Percentiles rank a stretch among this genome's conserved stretches.
Conservation (phyloP, 805 yeast genomes). For the Yamadazyma olivae region DNA sequence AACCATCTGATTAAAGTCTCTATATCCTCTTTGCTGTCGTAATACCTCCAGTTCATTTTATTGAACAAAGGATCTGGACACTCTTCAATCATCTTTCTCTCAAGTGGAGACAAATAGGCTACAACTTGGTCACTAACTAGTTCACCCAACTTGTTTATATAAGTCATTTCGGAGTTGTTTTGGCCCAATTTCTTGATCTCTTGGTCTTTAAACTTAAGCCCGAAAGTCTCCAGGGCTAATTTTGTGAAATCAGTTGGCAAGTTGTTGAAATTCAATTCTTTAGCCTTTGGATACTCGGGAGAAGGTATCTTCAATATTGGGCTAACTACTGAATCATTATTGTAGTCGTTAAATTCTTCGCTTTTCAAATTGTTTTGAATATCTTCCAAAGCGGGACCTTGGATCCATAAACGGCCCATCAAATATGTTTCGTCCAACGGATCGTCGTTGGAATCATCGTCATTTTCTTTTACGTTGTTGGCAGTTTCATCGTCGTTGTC, state of each 20-base stretch:
- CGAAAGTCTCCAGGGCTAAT: conserved; percentile 25
- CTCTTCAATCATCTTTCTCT: conserved; percentile 70
- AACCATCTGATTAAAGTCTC: conserved; percentile 60
- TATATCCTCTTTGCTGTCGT: conserved; percentile 60
- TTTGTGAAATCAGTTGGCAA: conserved; percentile 18
- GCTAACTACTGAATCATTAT: conserved; percentile 37
- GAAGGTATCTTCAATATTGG: background rate
- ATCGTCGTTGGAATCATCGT: conserved; percentile 45
- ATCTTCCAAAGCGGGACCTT: conserved; percentile 71
- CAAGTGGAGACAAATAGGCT: conserved; percentile 28
- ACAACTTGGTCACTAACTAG: conserved; percentile 8
- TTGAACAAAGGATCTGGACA: conserved; percentile 51
- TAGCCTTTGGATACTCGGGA: conserved; percentile 1
- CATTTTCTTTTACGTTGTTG: conserved; percentile 20
- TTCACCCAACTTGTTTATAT: conserved; percentile 20
- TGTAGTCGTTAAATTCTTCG: conserved; percentile 9
- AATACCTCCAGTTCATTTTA: conserved; percentile 64
- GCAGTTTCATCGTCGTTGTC: conserved; percentile 32
- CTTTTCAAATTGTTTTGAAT: conserved; percentile 21
- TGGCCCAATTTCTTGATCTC: conserved; percentile 12
- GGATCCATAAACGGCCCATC: conserved; percentile 87
- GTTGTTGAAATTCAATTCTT: conserved; percentile 21
- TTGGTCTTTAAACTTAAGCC: conserved; percentile 23
- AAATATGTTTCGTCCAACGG: conserved; percentile 55
- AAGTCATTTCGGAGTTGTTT: background rate